phyloP scores from a whole-genome alignment of 108 stramenopile genomes.

The Asterionellopsis glacialis region DNA sequence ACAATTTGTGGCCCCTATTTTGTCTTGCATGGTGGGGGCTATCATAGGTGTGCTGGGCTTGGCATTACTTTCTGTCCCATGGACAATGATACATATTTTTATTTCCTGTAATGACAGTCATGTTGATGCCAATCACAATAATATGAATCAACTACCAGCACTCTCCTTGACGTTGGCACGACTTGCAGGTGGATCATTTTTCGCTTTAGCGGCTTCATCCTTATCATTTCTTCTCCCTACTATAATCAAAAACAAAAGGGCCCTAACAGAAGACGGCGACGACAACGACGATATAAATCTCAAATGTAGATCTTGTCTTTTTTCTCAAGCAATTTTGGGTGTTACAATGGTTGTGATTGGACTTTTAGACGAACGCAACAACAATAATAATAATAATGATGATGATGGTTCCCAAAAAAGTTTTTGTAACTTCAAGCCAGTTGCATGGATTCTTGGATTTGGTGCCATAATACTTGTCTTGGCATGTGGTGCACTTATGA shows the following conservation, averaged over 20 bases:
- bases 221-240: too few relatives aligned
- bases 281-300: too few relatives aligned
- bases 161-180: background rate
- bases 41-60: too few relatives aligned
- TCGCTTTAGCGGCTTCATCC: background rate
- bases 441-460: slow-evolving; percentile 25
- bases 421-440: background rate
- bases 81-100: too few relatives aligned
- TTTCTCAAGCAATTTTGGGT: slow-evolving; percentile 16
- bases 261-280: too few relatives aligned
- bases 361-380: slow-evolving; percentile 10
- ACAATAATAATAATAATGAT: background rate
- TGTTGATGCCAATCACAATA: background rate
- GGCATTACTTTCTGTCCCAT: too few relatives aligned
- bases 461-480: slow-evolving; percentile 40
- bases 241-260: too few relatives aligned
- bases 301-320: too few relatives aligned
- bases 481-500: slow-evolving; percentile 52
- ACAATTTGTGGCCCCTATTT: too few relatives aligned
- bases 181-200: background rate
- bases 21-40: too few relatives aligned
- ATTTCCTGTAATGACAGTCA: too few relatives aligned
- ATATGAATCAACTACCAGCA: background rate
- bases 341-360: slow-evolving; percentile 19
- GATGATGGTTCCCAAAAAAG: background rate